These are phyloP conservation scores for Penicillium sp. DNA, from an alignment of 2,329 filamentous ascomycete genomes.

Conservation along the genomic window DNA sequence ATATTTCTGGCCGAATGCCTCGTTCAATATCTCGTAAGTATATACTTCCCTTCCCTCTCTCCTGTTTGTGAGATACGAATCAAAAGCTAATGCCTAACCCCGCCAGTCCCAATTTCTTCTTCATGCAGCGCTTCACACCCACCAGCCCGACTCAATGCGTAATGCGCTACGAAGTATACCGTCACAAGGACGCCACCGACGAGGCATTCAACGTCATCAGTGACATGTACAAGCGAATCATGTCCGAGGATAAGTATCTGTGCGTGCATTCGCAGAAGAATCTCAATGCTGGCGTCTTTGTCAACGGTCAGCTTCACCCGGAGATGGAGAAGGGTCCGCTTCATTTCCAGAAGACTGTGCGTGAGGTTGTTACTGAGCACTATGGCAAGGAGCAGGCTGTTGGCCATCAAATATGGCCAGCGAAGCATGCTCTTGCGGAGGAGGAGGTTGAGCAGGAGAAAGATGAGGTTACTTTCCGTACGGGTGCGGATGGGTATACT, in stretches of 20 bases:
- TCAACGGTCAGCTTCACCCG: slow-evolving; percentile 64
- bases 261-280: slow-evolving; percentile 61
- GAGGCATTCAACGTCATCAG: slow-evolving; percentile 59
- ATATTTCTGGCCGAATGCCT: slow-evolving; percentile 40
- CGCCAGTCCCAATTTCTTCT: slow-evolving; percentile 58
- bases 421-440: slow-evolving; percentile 18
- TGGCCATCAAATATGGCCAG: slow-evolving; percentile 55
- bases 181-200: slow-evolving; percentile 60
- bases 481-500: neutral
- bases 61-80: neutral
- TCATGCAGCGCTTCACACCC: slow-evolving; percentile 64
- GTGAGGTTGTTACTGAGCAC: slow-evolving; percentile 52
- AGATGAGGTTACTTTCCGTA: neutral
- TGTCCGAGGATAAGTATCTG: slow-evolving; percentile 66
- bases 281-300: slow-evolving; percentile 60
- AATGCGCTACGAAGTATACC: slow-evolving; percentile 65
- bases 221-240: slow-evolving; percentile 63
- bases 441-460: neutral
- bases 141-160: slow-evolving; percentile 51
- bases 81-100: neutral
- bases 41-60: neutral
- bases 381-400: slow-evolving; percentile 46
- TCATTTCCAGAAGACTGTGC: slow-evolving; percentile 56
- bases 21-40: slow-evolving; percentile 37
- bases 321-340: slow-evolving; percentile 59